These are phyloP conservation scores for Alnus glutinosa DNA, from an alignment of 306 rosid genomes.

Conservation along the genomic window DNA sequence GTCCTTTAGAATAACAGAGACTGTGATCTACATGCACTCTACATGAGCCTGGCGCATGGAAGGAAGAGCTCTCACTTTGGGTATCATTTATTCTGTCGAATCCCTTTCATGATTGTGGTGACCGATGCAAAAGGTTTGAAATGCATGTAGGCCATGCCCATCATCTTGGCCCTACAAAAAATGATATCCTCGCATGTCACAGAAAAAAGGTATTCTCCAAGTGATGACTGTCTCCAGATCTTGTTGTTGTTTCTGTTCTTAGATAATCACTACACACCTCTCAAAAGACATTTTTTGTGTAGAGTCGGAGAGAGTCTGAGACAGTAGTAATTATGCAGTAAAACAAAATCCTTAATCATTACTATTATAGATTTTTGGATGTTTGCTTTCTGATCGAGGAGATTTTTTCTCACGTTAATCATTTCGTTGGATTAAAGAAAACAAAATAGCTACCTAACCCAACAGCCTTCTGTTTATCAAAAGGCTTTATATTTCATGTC, in stretches of 20 bases:
- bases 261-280: not conserved
- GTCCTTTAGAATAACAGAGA: slow-evolving; percentile 29
- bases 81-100: slow-evolving; percentile 38
- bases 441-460: not conserved
- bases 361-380: too few relatives aligned
- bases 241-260: not conserved
- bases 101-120: slow-evolving; percentile 57
- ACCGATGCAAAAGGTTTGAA: slow-evolving; percentile 44
- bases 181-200: slow-evolving; percentile 8
- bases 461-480: not conserved
- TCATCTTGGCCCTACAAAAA: slow-evolving; percentile 32
- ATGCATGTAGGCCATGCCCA: slow-evolving; percentile 33
- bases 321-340: not conserved
- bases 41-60: not conserved
- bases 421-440: not conserved
- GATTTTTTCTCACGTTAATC: not conserved
- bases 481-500: not conserved
- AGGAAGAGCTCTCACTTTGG: slow-evolving; percentile 44
- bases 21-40: slow-evolving; percentile 23
- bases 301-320: too few relatives aligned
- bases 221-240: not conserved
- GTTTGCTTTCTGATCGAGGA: too few relatives aligned
- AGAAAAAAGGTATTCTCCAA: not conserved
- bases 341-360: not conserved
- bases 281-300: not conserved